Evolutionary conservation across 192 early-diverging fungal species (phyloP).

Genomic region (Coemansia reversa): DNA sequence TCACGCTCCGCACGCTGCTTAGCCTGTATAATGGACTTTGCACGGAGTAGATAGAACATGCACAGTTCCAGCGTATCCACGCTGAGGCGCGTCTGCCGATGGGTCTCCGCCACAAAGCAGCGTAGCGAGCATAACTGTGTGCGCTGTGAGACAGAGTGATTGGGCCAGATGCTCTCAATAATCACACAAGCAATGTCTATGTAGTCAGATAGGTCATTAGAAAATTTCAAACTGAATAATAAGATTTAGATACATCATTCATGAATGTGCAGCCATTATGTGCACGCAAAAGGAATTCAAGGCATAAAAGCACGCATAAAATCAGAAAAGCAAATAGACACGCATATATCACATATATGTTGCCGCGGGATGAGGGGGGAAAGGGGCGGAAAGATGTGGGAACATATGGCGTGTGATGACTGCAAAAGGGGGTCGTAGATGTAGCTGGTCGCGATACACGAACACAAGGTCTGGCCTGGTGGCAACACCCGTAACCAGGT

Average conservation of each 20-base stretch:
- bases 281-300: neutral
- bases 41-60: slow-evolving; percentile 51
- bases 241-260: slow-evolving; percentile 1
- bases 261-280: neutral
- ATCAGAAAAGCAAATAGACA: no score
- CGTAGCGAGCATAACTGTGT: slow-evolving; percentile 53
- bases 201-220: neutral
- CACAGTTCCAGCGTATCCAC: slow-evolving; percentile 46
- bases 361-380: no score
- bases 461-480: no score
- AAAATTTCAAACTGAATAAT: neutral
- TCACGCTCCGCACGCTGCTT: slow-evolving; percentile 37
- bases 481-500: no score
- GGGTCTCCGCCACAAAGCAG: slow-evolving; percentile 53
- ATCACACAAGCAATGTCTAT: slow-evolving; percentile 53
- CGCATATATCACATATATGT: no score
- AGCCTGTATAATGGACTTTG: slow-evolving; percentile 48
- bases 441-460: no score
- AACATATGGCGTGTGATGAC: no score
- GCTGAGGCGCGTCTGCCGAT: slow-evolving; percentile 46
- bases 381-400: no score
- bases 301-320: neutral
- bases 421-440: no score
- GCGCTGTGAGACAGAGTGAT: slow-evolving; percentile 49
- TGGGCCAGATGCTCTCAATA: slow-evolving; percentile 55